Base-by-base conservation (phyloP, 495 filamentous ascomycete genomes). In the Trichocladium antarcticum region DNA sequence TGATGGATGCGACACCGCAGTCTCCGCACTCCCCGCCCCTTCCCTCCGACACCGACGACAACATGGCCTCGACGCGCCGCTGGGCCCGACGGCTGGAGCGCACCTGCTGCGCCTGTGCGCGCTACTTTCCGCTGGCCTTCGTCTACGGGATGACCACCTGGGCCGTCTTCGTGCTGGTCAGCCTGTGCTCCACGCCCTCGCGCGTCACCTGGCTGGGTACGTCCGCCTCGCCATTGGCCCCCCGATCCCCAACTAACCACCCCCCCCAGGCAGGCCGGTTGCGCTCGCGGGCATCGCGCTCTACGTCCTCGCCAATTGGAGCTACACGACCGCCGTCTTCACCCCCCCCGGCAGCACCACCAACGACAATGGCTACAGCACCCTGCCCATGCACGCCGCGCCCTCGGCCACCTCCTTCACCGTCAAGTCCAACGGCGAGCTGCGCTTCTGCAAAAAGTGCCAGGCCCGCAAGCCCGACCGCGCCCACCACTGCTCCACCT, bases 361-460 rank as follows among this genome's bases (percentile, higher is more conserved):
- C 38, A 69, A 65, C 59, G 62, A 62, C 32, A 46, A 65, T 52
- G 75, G 74, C 40, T 79, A 79, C 58, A 72, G 67, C 53, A 69
- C 65, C 35, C 66, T 79, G 29, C 71, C 70, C 22, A 74, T 72
- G 53, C 61, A 68, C 47, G 57, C 62, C 42, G 27, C 70, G 47
- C 55, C 76, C 60, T 19, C 66, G 37, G 78, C 80, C 55, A 84
- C 81, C 9, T 82, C 85, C 20, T 85, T 86, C 59, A 95, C 89
- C 1, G 93, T 95, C 59, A 97, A 87, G 68, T 85, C 87, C 38
- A 85, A 82, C 29, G 92, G 92, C 47, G 81, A 82, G 53, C 65
- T 80, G 27, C 81, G 92, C 29, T 97, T 83, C 69, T 98, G 92
- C 73, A 97, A 97, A 71, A 98, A 98, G 69, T 98, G 92, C 67